These are phyloP conservation scores for Wickerhamomyces sydowiorum DNA, from an alignment of 805 yeast species.

Conservation along the genomic window DNA sequence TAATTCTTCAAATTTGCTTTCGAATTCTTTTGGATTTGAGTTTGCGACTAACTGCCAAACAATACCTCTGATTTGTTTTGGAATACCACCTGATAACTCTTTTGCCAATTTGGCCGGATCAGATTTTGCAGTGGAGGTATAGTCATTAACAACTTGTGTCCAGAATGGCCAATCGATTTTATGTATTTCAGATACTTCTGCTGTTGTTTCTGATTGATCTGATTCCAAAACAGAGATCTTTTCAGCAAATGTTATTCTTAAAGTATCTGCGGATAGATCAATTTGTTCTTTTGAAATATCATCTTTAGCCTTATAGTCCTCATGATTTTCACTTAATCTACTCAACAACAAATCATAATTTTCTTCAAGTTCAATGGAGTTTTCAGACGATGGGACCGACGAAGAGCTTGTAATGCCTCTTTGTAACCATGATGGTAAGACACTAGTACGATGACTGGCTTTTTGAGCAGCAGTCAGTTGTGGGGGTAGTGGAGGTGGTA, in stretches of 20 bases:
- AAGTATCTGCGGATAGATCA: constrained; percentile 37
- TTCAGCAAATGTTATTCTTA: constrained; percentile 28
- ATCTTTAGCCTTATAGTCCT: constrained; percentile 44
- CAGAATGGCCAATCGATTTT: constrained; percentile 82
- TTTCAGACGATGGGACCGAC: constrained; percentile 11
- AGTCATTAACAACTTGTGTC: constrained; percentile 76
- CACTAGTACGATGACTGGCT: constrained; percentile 15
- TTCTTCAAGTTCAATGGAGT: constrained; percentile 25
- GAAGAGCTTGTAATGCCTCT: constrained; percentile 7
- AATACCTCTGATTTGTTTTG: constrained; percentile 78
- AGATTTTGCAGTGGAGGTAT: constrained; percentile 56
- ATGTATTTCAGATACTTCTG: constrained; percentile 20
- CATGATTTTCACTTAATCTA: constrained; percentile 50
- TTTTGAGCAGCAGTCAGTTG: constrained; percentile 18
- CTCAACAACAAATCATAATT: constrained; percentile 56
- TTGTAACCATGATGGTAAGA: constrained; percentile 20
- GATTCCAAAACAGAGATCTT: constrained; percentile 14
- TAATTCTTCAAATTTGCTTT: constrained; percentile 26
- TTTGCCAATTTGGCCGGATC: constrained; percentile 54
- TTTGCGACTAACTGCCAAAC: constrained; percentile 88
- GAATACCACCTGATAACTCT: constrained; percentile 73
- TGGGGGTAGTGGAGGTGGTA: constrained; percentile 24
- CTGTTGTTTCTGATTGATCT: constrained; percentile 5
- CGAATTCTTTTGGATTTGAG: constrained; percentile 52
- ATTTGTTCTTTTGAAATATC: constrained; percentile 47